Evolutionary conservation across 176 grass and related monocot species (phyloP).

Genomic region (Carex kokanica): DNA sequence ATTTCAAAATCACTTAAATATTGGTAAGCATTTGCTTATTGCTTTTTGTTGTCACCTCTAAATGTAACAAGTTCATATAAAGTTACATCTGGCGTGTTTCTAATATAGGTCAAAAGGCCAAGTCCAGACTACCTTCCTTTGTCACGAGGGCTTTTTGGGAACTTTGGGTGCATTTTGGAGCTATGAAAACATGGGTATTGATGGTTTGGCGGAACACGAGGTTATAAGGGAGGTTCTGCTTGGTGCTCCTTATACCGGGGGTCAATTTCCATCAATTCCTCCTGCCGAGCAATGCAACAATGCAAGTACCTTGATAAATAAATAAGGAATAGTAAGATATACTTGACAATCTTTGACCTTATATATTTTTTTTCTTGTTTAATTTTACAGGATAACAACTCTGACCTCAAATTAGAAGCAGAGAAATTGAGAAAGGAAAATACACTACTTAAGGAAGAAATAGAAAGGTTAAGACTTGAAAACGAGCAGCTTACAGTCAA

Average conservation of each 20-base stretch:
- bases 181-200: conserved; percentile 98
- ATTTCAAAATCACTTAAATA: conserved; percentile 93
- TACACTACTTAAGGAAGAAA: conserved; percentile 42
- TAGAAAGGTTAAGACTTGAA: conserved; percentile 60
- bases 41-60: not conserved
- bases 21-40: conserved; percentile 49
- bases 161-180: conserved; percentile 98
- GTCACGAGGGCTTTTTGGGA: conserved; percentile 94
- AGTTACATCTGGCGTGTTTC: not conserved
- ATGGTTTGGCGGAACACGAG: conserved; percentile 72
- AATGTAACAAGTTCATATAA: not conserved
- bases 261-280: conserved; percentile 60
- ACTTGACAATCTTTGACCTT: not conserved
- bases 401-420: conserved; percentile 39
- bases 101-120: conserved; percentile 89
- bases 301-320: conserved; percentile 32
- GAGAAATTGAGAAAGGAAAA: conserved; percentile 45
- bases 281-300: conserved; percentile 33
- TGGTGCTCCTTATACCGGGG: conserved; percentile 74
- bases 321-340: not conserved
- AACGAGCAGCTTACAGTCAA: conserved; percentile 52
- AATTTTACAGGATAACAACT: not conserved
- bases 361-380: not conserved
- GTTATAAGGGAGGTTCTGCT: conserved; percentile 96
- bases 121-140: conserved; percentile 93